These are phyloP conservation scores for Erucastrum elatum DNA, from an alignment of 345 rosid genomes.

Conservation along the genomic window DNA sequence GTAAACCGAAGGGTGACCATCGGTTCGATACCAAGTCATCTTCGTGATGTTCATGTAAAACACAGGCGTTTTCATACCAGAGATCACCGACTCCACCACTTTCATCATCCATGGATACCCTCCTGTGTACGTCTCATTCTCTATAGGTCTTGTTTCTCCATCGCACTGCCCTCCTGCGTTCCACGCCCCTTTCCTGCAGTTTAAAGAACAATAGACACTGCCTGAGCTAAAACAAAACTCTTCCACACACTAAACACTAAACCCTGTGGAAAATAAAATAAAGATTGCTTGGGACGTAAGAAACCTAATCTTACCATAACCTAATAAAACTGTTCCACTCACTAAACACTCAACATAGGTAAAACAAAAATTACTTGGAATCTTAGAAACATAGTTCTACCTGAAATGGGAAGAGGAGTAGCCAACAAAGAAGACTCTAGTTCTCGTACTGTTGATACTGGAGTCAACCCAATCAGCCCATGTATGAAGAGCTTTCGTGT, in stretches of 20 bases:
- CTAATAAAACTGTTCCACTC: not conserved
- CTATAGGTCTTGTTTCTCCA: slow-evolving; percentile 48
- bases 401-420: slow-evolving; percentile 86
- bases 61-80: slow-evolving; percentile 73
- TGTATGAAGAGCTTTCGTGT: slow-evolving; percentile 59
- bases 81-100: slow-evolving; percentile 58
- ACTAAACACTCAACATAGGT: not conserved
- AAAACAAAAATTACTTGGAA: not conserved
- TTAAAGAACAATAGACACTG: not conserved
- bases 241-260: not conserved
- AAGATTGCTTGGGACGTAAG: not conserved
- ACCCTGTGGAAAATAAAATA: not conserved
- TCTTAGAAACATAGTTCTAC: slow-evolving; percentile 13
- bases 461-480: slow-evolving; percentile 81
- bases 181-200: slow-evolving; percentile 64
- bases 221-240: not conserved
- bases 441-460: slow-evolving; percentile 50
- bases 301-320: no score
- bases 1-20: slow-evolving; percentile 76
- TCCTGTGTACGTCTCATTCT: slow-evolving; percentile 43
- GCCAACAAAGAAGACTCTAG: slow-evolving; percentile 67
- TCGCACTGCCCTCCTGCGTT: slow-evolving; percentile 60
- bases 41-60: slow-evolving; percentile 66
- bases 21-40: slow-evolving; percentile 67
- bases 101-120: slow-evolving; percentile 75